Percentiles rank a stretch among this genome's conserved stretches.
Conservation (phyloP, 345 rosid genomes). For the Bruguiera sexangula region DNA sequence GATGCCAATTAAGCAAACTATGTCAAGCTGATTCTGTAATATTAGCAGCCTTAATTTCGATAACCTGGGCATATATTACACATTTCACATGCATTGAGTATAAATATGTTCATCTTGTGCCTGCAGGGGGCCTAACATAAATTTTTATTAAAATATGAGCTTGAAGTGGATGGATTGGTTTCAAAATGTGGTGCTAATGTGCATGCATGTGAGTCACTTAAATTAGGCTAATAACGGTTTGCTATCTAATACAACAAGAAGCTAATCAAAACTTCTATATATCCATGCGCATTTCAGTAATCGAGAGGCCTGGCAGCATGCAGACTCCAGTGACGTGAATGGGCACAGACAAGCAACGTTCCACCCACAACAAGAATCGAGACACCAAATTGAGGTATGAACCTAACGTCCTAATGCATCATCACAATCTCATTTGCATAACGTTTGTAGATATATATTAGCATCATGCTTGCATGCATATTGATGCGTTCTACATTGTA, state of each 20-base stretch:
- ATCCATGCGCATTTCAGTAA: conserved; percentile 13
- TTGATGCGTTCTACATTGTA: too few species aligned
- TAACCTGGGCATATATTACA: too few species aligned
- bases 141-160: too few species aligned
- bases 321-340: conserved; percentile 24
- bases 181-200: too few species aligned
- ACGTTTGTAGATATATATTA: not conserved
- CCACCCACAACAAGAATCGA: conserved; percentile 20
- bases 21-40: too few species aligned
- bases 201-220: too few species aligned
- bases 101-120: too few species aligned
- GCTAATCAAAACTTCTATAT: not conserved
- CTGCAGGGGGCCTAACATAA: too few species aligned
- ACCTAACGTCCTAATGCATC: not conserved
- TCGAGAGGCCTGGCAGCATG: conserved; percentile 30
- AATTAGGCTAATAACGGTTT: not conserved
- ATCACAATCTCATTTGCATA: not conserved
- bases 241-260: not conserved
- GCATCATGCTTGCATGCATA: not conserved
- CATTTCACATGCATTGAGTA: too few species aligned
- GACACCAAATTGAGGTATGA: conserved; percentile 28
- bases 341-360: conserved; percentile 24
- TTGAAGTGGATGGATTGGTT: too few species aligned
- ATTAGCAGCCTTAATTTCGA: too few species aligned
- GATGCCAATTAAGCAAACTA: not conserved